A percentile compares a stretch with the other conserved stretches of the same genome.
Evolutionary conservation across 176 grass and related monocot species (phyloP).

Genomic region (Carex littledalei): DNA sequence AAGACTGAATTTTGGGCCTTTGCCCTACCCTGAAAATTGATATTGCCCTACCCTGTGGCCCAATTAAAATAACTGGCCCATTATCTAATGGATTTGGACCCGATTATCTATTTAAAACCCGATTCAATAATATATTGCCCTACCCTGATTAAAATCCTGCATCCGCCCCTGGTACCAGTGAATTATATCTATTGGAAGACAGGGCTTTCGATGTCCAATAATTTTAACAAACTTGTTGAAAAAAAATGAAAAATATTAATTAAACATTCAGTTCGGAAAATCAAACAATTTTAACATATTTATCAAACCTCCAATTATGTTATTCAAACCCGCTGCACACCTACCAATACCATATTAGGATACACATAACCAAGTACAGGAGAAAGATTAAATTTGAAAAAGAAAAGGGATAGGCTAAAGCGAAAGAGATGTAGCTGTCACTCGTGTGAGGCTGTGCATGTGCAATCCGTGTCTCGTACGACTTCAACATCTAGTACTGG

Average conservation of each 20-base stretch:
- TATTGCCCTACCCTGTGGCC: no score
- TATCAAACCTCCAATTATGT: no score
- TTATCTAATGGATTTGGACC: no score
- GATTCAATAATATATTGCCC: no score
- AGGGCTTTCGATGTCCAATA: not conserved
- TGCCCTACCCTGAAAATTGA: no score
- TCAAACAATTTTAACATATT: not conserved
- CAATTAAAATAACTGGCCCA: no score
- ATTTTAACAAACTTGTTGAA: not conserved
- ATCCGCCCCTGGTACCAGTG: no score
- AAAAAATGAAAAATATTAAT: not conserved
- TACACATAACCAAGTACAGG: not conserved
- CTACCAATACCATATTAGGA: not conserved
- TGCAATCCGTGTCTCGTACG: slow-evolving; percentile 13
- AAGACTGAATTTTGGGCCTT: no score
- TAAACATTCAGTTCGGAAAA: not conserved
- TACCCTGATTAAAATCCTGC: no score
- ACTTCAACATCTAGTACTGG: not conserved
- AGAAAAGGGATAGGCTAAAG: not conserved
- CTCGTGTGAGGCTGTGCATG: slow-evolving; percentile 15
- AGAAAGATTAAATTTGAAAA: not conserved
- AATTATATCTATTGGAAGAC: no score
- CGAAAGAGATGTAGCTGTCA: not conserved
- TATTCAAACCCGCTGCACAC: no score
- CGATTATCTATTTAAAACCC: no score